Percentiles rank a stretch among this genome's conserved stretches.
Conservation (phyloP, 1,139 yeast genomes). For the Pneumocystis jirovecii region DNA sequence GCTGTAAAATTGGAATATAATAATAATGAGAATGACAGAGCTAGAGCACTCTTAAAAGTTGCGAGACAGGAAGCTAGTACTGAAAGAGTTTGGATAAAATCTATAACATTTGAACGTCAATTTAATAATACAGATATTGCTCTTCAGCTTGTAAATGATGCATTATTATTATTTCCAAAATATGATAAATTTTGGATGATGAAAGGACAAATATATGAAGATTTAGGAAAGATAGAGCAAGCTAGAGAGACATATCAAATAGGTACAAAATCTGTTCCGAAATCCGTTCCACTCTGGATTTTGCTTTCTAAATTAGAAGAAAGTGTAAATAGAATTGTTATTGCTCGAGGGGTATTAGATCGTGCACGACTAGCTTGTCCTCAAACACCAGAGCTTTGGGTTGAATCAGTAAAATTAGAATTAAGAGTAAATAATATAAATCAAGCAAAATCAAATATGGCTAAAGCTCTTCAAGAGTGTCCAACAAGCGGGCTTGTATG, state of each 20-base stretch:
- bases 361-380: conserved; percentile 45
- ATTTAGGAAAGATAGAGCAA: conserved; percentile 21
- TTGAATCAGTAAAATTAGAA: conserved; percentile 48
- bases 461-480: conserved; percentile 44
- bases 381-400: conserved; percentile 38
- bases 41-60: conserved; percentile 31
- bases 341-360: conserved; percentile 64
- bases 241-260: conserved; percentile 37
- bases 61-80: conserved; percentile 28
- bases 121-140: conserved; percentile 25
- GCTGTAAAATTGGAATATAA: conserved; percentile 47
- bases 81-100: conserved; percentile 48
- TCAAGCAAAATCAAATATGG: conserved; percentile 43
- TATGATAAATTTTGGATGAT: conserved; percentile 43
- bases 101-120: conserved; percentile 42
- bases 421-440: conserved; percentile 31
- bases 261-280: conserved; percentile 39
- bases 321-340: conserved; percentile 28
- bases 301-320: conserved; percentile 38
- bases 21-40: conserved; percentile 28
- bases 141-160: conserved; percentile 29
- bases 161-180: conserved; percentile 33
- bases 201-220: conserved; percentile 38
- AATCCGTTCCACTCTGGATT: conserved; percentile 40
- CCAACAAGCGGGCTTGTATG: conserved; percentile 51